Base-by-base conservation (phyloP, 345 rosid species). In the Stellera chamaejasme region DNA sequence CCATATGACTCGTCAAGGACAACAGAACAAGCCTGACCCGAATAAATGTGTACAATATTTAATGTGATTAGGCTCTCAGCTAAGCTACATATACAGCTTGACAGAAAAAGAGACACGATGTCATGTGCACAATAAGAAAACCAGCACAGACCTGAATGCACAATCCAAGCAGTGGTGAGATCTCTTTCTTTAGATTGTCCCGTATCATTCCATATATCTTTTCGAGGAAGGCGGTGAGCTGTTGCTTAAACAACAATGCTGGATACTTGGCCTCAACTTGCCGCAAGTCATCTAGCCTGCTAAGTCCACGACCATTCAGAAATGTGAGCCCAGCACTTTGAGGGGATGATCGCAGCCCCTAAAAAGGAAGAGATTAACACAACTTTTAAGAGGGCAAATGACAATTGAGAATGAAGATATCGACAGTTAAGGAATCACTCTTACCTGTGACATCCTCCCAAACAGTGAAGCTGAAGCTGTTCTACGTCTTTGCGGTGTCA, bases 191-290 rank as follows among this genome's bases (percentile, higher is more conserved):
- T 79, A 93, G 63, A 72, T 80, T 90, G 77, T 93, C 99, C 56
- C 99, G 73, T 63, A 93, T 82, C 87, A 89, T 77, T 68, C 99
- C 99, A 73, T 93, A 93, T 65, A 93, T 87, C 84, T 89, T 93
- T 84, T 93, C 99, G 60, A 93, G 88, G 83, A 81, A 93, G 66
- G 99, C 99, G 6, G 97, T 93, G 69, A 93, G 96, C 54, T 93
- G 99, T 75, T 93, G 99, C 74, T 93, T 89, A 68, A 93, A 93
- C 56, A 84, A 82, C 75, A 93, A 65, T 59, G 97, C 96, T 46
- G 99, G 97, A 80, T 93, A 93, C 65, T 80, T 89, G 3, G 99
- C 97, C 60, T 93, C 99, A 55, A 89, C 94, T 72, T 89, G 97
- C 25, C 87, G 82, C 56, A 84, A 68, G 63, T 83, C 94, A 45